Base-by-base conservation (phyloP, 2,329 filamentous ascomycete species). In the Botrytis medusae region DNA sequence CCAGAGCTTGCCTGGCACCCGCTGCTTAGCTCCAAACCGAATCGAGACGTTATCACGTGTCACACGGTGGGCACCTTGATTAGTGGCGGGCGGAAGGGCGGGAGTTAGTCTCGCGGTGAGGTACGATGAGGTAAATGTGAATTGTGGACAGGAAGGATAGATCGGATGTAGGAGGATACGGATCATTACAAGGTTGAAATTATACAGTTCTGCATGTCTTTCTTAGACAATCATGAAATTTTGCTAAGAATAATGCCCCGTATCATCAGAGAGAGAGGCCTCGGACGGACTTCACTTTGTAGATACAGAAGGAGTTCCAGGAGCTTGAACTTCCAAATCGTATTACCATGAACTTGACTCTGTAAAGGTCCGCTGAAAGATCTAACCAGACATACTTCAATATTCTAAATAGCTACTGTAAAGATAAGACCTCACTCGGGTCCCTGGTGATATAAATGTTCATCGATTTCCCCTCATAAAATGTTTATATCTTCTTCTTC, bases 21-120 rank as follows among this genome's bases (percentile, higher is more conserved):
- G 70, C 34, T 60, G 51, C 37, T 67, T 69, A 69, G 71, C 71
- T 72, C 63, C 71, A 72, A 72, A 72, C 63, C 63, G n/a, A 60
- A 68, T 46, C 40, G 29, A 54, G 63, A 57, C 62, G 14, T 32
- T 20, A 32, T 72, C 71, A 72, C 71, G 71, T 72, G 62, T 20
- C 20, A 29, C 46, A 40, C 32, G 4, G 46, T 46, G 34, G 64
- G 46, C 46, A 54, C 32, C 9, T 54, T 22, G 25, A 7, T 4
- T 67, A 34, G 46, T 20, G 34, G 32, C 64, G 46, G 46, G 46
- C 46, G 64, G 64, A 29, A 68, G 46, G 34, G 64, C 64, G 64
- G 64, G 46, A 68, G 37, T 34, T 12, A 3, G n/a, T 9, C 51
- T 57, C n/a, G 51, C 1, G 10, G 34, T 8, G 12, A 63, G 37